phyloP scores from a whole-genome alignment of 2,329 filamentous ascomycete genomes.

The Calonectria pauciramosa region DNA sequence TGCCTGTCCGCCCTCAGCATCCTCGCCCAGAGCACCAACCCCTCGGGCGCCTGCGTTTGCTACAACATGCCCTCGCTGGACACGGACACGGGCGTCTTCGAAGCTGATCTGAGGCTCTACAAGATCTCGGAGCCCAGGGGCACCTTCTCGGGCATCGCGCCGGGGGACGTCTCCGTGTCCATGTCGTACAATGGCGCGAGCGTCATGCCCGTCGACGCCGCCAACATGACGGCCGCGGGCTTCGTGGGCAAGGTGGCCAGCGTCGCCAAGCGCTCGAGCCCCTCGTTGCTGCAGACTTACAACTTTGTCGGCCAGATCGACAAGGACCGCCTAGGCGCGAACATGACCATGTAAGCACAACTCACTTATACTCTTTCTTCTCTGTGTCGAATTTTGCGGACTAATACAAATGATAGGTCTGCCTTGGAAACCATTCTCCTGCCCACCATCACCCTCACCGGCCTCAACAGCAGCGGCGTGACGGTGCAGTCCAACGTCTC shows the following conservation, averaged over 20 bases:
- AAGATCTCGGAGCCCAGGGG: constrained; percentile 73
- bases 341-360: constrained; percentile 72
- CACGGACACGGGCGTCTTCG: constrained; percentile 76
- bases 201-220: constrained; percentile 46
- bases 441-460: constrained; percentile 76
- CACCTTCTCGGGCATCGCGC: constrained; percentile 65
- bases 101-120: constrained; percentile 83
- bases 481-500: constrained; percentile 75
- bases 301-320: constrained; percentile 80
- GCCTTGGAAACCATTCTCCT: constrained; percentile 74
- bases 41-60: constrained; percentile 83
- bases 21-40: constrained; percentile 74
- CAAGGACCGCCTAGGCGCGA: constrained; percentile 63
- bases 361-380: constrained; percentile 33
- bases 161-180: constrained; percentile 67
- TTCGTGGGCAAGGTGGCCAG: constrained; percentile 37
- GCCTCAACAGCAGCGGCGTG: constrained; percentile 63
- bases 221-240: constrained; percentile 43
- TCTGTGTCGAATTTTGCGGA: constrained; percentile 9
- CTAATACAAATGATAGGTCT: constrained; percentile 56
- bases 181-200: constrained; percentile 68
- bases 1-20: constrained; percentile 70
- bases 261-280: constrained; percentile 43
- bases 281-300: constrained; percentile 71
- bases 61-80: constrained; percentile 84